Percentiles rank a stretch among this genome's conserved stretches.
These are phyloP conservation scores for Sherardia arvensis DNA, from an alignment of 257 asterid species.

Conservation along the genomic window DNA sequence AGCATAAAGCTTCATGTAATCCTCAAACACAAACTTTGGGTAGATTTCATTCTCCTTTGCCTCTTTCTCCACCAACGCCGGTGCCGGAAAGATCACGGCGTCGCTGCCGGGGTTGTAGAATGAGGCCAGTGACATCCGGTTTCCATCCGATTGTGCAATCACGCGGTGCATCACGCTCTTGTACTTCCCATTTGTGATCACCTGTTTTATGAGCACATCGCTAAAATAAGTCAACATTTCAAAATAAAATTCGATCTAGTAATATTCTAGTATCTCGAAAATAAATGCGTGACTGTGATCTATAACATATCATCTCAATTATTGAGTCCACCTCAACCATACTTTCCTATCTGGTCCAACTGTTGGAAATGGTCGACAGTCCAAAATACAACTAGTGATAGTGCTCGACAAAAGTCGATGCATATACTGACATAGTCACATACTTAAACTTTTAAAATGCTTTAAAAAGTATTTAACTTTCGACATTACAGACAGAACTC, in stretches of 20 bases:
- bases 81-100: slow-evolving; percentile 57
- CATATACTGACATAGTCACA: not conserved
- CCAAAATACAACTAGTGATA: not conserved
- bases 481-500: not conserved
- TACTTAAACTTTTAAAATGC: no score
- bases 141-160: slow-evolving; percentile 46
- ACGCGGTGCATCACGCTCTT: slow-evolving; percentile 57
- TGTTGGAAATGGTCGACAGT: not conserved
- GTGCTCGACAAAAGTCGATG: not conserved
- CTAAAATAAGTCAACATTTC: no score
- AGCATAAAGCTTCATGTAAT: slow-evolving; percentile 65
- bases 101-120: slow-evolving; percentile 64
- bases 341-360: not conserved
- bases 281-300: not conserved
- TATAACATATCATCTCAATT: not conserved
- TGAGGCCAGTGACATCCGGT: slow-evolving; percentile 56
- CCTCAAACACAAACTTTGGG: slow-evolving; percentile 66
- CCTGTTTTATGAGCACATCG: slow-evolving; percentile 14
- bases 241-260: no score
- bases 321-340: not conserved
- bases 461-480: no score
- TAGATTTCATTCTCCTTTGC: slow-evolving; percentile 30
- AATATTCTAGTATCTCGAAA: no score
- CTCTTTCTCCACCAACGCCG: slow-evolving; percentile 39
- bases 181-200: slow-evolving; percentile 53